phyloP scores from a whole-genome alignment of 345 rosid genomes.

The Bretschneidera sinensis region DNA sequence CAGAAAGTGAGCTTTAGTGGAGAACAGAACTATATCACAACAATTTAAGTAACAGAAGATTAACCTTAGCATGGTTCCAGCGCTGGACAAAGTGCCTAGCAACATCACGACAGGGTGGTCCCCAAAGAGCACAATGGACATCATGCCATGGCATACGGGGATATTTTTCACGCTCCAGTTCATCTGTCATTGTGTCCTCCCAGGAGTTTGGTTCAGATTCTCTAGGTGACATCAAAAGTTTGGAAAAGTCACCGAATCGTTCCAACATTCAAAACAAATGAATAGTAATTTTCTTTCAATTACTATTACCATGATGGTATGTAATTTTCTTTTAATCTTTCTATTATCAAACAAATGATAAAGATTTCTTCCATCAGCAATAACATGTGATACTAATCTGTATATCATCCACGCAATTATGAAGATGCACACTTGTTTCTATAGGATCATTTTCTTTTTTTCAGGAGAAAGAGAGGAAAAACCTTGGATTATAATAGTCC shows the following conservation, averaged over 20 bases:
- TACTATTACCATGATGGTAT: too few relatives aligned
- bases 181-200: constrained; percentile 88
- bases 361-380: background rate
- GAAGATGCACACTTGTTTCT: background rate
- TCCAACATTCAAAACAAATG: background rate
- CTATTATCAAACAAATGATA: background rate
- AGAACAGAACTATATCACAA: background rate
- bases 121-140: constrained; percentile 95
- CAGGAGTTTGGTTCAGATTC: constrained; percentile 98
- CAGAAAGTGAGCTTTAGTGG: constrained; percentile 5
- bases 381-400: background rate
- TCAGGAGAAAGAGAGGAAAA: background rate
- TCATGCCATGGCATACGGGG: constrained; percentile 99
- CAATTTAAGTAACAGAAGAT: background rate
- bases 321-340: background rate
- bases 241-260: background rate
- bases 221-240: constrained; percentile 26
- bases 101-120: constrained; percentile 87
- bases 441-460: background rate
- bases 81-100: constrained; percentile 94
- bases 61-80: constrained; percentile 98
- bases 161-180: constrained; percentile 61
- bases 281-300: too few relatives aligned
- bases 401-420: too few relatives aligned
- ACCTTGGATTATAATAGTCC: constrained; percentile 97